These are phyloP conservation scores for Cercospora janseana DNA, from an alignment of 2,329 filamentous ascomycete genomes.

Conservation along the genomic window DNA sequence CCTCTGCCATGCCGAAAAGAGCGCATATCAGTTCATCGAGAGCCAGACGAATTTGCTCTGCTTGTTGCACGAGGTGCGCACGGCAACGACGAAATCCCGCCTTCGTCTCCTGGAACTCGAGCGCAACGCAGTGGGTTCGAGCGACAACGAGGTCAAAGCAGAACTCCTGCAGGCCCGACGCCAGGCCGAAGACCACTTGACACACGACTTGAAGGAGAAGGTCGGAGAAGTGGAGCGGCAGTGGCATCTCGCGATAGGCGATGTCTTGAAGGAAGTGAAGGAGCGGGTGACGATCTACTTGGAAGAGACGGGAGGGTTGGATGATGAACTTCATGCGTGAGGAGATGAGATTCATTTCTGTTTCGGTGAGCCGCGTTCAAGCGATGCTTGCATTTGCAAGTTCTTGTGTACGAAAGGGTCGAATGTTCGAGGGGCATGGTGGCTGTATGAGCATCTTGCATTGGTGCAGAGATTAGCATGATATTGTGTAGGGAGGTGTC, in stretches of 20 bases:
- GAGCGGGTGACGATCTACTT: slow-evolving; percentile 71
- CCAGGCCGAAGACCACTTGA: slow-evolving; percentile 70
- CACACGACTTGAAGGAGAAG: slow-evolving; percentile 87
- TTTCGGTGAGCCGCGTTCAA: slow-evolving; percentile 12
- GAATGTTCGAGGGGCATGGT: not conserved
- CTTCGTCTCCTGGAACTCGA: slow-evolving; percentile 67
- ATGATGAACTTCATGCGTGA: slow-evolving; percentile 58
- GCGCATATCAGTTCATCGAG: slow-evolving; percentile 95
- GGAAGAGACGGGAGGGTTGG: slow-evolving; percentile 79
- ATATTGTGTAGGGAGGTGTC: too few relatives aligned
- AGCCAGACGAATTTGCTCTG: slow-evolving; percentile 88
- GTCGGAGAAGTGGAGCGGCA: slow-evolving; percentile 86
- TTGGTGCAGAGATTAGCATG: too few relatives aligned
- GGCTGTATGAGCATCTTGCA: too few relatives aligned
- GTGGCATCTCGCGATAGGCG: slow-evolving; percentile 84
- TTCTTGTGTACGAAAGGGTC: slow-evolving; percentile 2
- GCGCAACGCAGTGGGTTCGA: slow-evolving; percentile 41
- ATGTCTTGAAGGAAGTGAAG: slow-evolving; percentile 70
- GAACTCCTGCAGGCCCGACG: slow-evolving; percentile 58
- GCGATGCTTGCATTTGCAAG: too few relatives aligned
- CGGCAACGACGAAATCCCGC: slow-evolving; percentile 68
- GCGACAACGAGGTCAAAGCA: slow-evolving; percentile 41
- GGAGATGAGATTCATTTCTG: not conserved
- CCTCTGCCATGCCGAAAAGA: slow-evolving; percentile 83
- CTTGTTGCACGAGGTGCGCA: slow-evolving; percentile 84